Evolutionary conservation across 345 rosid species (phyloP).

Genomic region (Eucalyptus polybractea): DNA sequence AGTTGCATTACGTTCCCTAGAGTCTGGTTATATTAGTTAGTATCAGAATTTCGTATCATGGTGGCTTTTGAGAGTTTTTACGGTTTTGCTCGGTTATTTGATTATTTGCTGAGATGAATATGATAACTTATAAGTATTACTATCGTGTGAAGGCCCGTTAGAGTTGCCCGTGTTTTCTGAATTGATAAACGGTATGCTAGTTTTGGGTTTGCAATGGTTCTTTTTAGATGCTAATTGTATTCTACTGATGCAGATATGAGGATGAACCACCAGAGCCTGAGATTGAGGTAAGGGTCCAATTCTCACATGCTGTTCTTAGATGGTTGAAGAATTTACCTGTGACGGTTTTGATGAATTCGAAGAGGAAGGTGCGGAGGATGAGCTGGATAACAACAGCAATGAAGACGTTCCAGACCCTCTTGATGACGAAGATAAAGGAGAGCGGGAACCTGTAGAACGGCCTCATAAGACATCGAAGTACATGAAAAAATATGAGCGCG

Average conservation of each 20-base stretch:
- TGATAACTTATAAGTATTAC: not conserved
- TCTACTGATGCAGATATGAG: constrained; percentile 43
- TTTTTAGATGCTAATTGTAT: not conserved
- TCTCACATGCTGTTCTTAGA: not conserved
- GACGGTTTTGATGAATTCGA: not conserved
- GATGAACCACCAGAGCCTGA: constrained; percentile 91
- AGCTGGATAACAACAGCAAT: constrained; percentile 33
- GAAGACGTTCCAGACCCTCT: constrained; percentile 53
- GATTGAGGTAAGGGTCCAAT: constrained; percentile 38
- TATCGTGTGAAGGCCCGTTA: not conserved
- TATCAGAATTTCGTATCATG: not conserved
- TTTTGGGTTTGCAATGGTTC: not conserved
- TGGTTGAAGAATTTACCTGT: not conserved
- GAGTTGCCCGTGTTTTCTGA: not conserved
- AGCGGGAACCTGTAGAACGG: constrained; percentile 13
- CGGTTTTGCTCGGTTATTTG: not conserved
- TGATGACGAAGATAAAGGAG: constrained; percentile 54
- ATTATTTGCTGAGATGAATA: not conserved
- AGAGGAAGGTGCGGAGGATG: constrained; percentile 81
- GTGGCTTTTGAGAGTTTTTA: not conserved
- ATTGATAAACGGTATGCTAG: not conserved
- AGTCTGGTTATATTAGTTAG: not conserved
- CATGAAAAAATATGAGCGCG: constrained; percentile 84
- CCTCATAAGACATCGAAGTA: constrained; percentile 60
- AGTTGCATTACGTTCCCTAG: not conserved